These are phyloP conservation scores for Xylaria curta DNA, from an alignment of 495 filamentous ascomycete genomes.

Conservation along the genomic window DNA sequence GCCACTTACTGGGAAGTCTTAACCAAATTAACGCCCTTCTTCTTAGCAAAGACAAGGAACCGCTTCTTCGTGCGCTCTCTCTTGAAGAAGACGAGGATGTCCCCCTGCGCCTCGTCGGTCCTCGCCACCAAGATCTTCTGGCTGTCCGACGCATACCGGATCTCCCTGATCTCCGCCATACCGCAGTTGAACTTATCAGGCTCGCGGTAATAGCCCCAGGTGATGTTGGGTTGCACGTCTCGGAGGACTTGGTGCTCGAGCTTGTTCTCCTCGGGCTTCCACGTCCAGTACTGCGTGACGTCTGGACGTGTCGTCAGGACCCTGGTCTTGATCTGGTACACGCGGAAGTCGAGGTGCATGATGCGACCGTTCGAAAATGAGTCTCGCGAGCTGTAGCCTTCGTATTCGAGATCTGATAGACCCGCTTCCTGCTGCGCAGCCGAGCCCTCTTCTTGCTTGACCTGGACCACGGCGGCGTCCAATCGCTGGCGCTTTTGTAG, in stretches of 20 bases:
- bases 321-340: slow-evolving; percentile 54
- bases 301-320: slow-evolving; percentile 44
- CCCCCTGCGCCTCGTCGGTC: slow-evolving; percentile 37
- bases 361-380: slow-evolving; percentile 48
- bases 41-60: slow-evolving; percentile 48
- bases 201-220: slow-evolving; percentile 54
- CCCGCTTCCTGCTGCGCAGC: slow-evolving; percentile 25
- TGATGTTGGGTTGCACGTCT: slow-evolving; percentile 44
- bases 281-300: slow-evolving; percentile 61
- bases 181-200: slow-evolving; percentile 53
- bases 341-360: slow-evolving; percentile 50
- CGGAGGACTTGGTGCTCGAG: slow-evolving; percentile 58
- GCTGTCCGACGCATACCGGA: slow-evolving; percentile 42
- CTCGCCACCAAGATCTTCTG: slow-evolving; percentile 44
- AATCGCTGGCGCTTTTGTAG: slow-evolving; percentile 37
- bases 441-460: slow-evolving; percentile 19
- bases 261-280: slow-evolving; percentile 40
- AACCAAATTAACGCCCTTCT: slow-evolving; percentile 47
- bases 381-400: slow-evolving; percentile 53
- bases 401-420: slow-evolving; percentile 40
- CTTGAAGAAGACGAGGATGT: slow-evolving; percentile 53
- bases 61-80: slow-evolving; percentile 53
- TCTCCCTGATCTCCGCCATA: slow-evolving; percentile 45
- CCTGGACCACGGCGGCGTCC: slow-evolving; percentile 15
- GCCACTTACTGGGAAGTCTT: slow-evolving; percentile 43